These are phyloP conservation scores for Citrus australasica DNA, from an alignment of 345 rosid species.

Conservation along the genomic window DNA sequence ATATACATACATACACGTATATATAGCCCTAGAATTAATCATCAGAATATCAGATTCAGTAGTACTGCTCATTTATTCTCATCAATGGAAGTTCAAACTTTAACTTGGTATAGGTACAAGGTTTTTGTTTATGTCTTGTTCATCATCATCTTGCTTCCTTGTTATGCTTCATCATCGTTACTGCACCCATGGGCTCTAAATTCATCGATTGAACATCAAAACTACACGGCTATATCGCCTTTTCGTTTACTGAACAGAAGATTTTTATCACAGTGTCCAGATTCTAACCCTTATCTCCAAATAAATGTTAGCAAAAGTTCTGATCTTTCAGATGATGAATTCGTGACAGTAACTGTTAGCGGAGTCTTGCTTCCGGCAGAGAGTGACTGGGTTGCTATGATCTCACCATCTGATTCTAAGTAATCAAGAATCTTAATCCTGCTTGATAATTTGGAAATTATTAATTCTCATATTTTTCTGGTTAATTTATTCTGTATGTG, in stretches of 20 bases:
- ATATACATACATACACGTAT: too few relatives aligned
- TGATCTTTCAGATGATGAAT: slow-evolving; percentile 33
- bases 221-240: slow-evolving; percentile 44
- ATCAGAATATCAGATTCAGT: too few relatives aligned
- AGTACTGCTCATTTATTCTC: too few relatives aligned
- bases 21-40: too few relatives aligned
- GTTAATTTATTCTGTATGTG: too few relatives aligned
- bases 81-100: background rate
- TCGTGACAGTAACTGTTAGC: slow-evolving; percentile 37
- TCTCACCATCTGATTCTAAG: slow-evolving; percentile 56
- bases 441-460: background rate
- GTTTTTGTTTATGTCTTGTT: background rate
- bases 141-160: background rate
- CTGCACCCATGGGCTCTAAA: slow-evolving; percentile 32
- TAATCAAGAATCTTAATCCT: slow-evolving; percentile 10
- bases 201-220: slow-evolving; percentile 32
- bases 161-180: background rate
- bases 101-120: background rate
- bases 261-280: slow-evolving; percentile 23
- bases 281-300: slow-evolving; percentile 25
- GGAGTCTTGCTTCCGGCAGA: slow-evolving; percentile 43
- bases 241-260: slow-evolving; percentile 56
- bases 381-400: slow-evolving; percentile 64
- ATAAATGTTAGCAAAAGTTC: slow-evolving; percentile 15
- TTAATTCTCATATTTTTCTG: too few relatives aligned